Evolutionary conservation across 176 grass and related monocot species (phyloP).

Genomic region (Lolium multiflorum): DNA sequence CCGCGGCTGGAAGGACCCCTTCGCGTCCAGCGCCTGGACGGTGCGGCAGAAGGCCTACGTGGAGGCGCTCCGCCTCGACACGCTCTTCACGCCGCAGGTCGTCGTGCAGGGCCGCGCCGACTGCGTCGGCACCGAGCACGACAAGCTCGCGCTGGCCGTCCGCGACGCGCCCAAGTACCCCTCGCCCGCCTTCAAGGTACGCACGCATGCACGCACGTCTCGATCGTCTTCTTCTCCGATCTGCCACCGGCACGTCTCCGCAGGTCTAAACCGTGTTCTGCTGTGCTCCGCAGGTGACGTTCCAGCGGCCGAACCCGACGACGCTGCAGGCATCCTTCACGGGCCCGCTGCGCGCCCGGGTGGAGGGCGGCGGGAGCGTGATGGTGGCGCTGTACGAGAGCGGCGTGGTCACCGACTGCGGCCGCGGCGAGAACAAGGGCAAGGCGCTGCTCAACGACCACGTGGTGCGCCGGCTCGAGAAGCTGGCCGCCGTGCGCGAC

Average conservation of each 20-base stretch:
- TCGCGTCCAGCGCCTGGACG: slow-evolving; percentile 85
- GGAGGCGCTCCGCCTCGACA: slow-evolving; percentile 87
- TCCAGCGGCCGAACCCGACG: slow-evolving; percentile 56
- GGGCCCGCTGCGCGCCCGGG: slow-evolving; percentile 58
- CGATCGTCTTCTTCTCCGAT: not conserved
- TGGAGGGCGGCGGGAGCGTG: slow-evolving; percentile 76
- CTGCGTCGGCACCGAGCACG: slow-evolving; percentile 83
- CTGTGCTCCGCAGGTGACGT: slow-evolving; percentile 52
- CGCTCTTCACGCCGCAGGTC: slow-evolving; percentile 89
- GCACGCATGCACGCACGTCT: not conserved
- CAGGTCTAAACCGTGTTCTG: not conserved
- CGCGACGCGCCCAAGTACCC: slow-evolving; percentile 64
- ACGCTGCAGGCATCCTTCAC: slow-evolving; percentile 79
- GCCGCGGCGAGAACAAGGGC: slow-evolving; percentile 85
- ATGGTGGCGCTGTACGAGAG: slow-evolving; percentile 86
- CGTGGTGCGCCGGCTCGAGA: slow-evolving; percentile 86
- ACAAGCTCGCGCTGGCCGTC: slow-evolving; percentile 57
- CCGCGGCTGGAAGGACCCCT: slow-evolving; percentile 87
- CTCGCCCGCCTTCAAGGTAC: slow-evolving; percentile 81
- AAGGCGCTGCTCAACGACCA: slow-evolving; percentile 77
- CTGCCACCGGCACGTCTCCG: not conserved
- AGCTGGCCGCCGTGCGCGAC: slow-evolving; percentile 62
- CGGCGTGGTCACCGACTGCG: slow-evolving; percentile 78
- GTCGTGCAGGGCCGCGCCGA: slow-evolving; percentile 78
- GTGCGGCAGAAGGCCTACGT: slow-evolving; percentile 96